Conservation (phyloP, 1,284 basidiomycete genomes). For the Rhodotorula glutinis region DNA sequence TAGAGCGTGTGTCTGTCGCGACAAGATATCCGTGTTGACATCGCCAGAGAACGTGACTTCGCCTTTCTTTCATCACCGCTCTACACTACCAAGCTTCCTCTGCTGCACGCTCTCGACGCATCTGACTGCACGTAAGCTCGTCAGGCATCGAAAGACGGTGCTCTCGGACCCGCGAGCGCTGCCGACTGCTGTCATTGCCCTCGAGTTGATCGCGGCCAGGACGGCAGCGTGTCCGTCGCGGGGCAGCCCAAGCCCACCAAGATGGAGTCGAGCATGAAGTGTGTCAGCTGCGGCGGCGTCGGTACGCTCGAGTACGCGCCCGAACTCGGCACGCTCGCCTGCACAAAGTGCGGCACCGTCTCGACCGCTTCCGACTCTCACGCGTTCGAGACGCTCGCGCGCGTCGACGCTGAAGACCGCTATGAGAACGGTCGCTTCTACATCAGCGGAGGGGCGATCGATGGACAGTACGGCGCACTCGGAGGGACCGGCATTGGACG, state of each 20-base stretch:
- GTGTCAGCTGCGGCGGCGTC: constrained; percentile 7
- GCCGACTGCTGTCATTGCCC: too few species aligned
- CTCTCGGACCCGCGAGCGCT: too few species aligned
- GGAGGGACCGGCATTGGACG: constrained; percentile 8
- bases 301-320: constrained; percentile 15
- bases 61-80: not conserved
- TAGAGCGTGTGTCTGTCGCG: too few species aligned
- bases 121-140: not conserved
- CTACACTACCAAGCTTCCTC: not conserved
- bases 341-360: constrained; percentile 30
- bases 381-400: constrained; percentile 19
- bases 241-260: too few species aligned
- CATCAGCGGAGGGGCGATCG: not conserved
- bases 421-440: constrained; percentile 16
- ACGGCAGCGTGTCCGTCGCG: too few species aligned
- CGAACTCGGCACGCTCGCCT: constrained; percentile 22
- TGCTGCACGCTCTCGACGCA: too few species aligned
- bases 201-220: too few species aligned
- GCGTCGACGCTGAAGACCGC: constrained; percentile 30
- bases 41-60: not conserved
- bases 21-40: too few species aligned
- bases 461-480: not conserved
- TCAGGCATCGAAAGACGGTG: not conserved
- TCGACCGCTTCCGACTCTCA: constrained; percentile 10
- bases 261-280: not conserved